phyloP scores from a whole-genome alignment of 225 moss, liverwort and hornwort species.

The Marchantia paleacea region DNA sequence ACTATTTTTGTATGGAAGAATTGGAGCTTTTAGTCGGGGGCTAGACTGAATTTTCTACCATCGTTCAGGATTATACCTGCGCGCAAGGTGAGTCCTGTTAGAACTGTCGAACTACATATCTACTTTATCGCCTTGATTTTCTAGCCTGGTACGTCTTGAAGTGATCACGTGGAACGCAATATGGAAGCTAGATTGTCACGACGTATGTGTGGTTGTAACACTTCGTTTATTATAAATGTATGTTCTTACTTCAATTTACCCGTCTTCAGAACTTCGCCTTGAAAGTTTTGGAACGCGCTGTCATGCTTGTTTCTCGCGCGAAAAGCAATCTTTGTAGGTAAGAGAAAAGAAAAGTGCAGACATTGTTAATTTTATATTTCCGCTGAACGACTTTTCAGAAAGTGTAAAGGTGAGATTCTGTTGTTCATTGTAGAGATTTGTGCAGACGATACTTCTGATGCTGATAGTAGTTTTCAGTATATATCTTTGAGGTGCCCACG shows the following conservation, averaged over 20 bases:
- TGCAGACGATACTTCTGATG: too few relatives aligned
- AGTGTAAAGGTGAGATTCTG: too few relatives aligned
- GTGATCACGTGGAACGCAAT: background rate
- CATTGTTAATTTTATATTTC: too few relatives aligned
- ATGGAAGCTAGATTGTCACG: background rate
- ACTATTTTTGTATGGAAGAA: background rate
- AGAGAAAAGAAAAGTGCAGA: too few relatives aligned
- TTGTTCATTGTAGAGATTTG: too few relatives aligned
- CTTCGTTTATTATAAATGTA: background rate
- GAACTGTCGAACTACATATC: background rate
- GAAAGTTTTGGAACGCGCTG: background rate
- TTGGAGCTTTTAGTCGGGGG: slow-evolving; percentile 2
- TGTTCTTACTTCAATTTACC: background rate
- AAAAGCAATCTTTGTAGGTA: too few relatives aligned
- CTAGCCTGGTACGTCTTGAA: background rate
- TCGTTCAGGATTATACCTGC: background rate
- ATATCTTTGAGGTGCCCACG: too few relatives aligned
- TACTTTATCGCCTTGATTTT: background rate
- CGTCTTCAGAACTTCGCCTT: background rate
- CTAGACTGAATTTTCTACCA: background rate
- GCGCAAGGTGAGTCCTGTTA: background rate
- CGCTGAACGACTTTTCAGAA: too few relatives aligned
- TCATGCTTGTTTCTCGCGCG: background rate
- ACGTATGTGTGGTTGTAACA: background rate
- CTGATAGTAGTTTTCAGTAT: too few relatives aligned